Conservation (phyloP, 768 basidiomycete species). For the Kwoniella sp. region DNA sequence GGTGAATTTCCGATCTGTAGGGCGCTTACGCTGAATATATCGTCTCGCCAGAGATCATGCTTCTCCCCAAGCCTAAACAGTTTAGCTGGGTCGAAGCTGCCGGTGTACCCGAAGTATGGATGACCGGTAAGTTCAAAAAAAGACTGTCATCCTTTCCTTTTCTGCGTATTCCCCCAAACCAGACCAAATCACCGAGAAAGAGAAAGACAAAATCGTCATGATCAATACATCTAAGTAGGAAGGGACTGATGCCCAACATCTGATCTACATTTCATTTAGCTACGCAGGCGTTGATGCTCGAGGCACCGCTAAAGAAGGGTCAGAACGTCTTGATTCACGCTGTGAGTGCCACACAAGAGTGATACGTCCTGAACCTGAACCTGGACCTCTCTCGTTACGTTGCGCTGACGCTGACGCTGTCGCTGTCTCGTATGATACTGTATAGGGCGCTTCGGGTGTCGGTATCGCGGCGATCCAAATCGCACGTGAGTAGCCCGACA, state of each 20-base stretch:
- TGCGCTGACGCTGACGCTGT: too few relatives aligned
- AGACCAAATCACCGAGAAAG: too few relatives aligned
- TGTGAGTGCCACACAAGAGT: too few relatives aligned
- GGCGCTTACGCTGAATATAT: conserved; percentile 92
- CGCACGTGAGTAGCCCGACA: conserved; percentile 66
- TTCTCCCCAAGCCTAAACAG: conserved; percentile 72
- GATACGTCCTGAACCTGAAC: too few relatives aligned
- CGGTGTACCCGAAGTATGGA: conserved; percentile 80
- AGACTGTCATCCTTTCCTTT: too few relatives aligned
- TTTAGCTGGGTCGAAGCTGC: conserved; percentile 84
- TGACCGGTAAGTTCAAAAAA: conserved; percentile 80
- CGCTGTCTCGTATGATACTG: too few relatives aligned
- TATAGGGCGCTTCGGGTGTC: conserved; percentile 74
- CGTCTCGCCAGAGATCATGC: conserved; percentile 65
- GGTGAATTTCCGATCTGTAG: conserved; percentile 56
- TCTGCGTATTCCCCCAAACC: conserved; percentile 1
- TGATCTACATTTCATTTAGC: too few relatives aligned
- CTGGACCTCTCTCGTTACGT: too few relatives aligned
- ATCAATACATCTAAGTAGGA: conserved; percentile 3
- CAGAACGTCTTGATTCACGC: conserved; percentile 86
- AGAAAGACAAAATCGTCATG: too few relatives aligned
- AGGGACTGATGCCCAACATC: too few relatives aligned
- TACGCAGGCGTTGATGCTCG: conserved; percentile 67
- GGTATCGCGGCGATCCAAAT: conserved; percentile 86
- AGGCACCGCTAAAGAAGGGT: conserved; percentile 68